phyloP scores from a whole-genome alignment of 1,139 yeast species.

The Protomyces pachydermus region DNA sequence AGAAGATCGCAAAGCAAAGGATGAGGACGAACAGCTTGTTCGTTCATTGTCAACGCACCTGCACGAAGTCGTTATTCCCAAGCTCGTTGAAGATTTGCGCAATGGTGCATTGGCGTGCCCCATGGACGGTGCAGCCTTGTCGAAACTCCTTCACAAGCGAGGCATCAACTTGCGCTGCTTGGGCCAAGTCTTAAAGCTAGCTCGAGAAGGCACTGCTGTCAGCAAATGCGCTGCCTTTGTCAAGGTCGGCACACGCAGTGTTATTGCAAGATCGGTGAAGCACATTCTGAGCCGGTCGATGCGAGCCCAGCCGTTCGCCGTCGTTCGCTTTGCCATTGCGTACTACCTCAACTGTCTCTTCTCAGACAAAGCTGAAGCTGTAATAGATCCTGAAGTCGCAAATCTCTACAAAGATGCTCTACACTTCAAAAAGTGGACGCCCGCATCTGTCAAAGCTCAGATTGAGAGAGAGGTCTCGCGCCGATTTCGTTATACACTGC shows the following conservation, averaged over 20 bases:
- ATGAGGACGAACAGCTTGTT: slow-evolving; percentile 57
- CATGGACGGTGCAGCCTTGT: slow-evolving; percentile 72
- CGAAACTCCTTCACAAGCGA: slow-evolving; percentile 61
- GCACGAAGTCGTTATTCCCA: slow-evolving; percentile 55
- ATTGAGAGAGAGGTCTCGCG: slow-evolving; percentile 50
- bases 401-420: slow-evolving; percentile 27
- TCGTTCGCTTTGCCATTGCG: slow-evolving; percentile 56
- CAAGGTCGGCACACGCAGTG: slow-evolving; percentile 59
- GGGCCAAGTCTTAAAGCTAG: slow-evolving; percentile 45
- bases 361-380: slow-evolving; percentile 49
- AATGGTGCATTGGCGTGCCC: slow-evolving; percentile 56
- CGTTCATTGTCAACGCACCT: slow-evolving; percentile 65
- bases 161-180: slow-evolving; percentile 90
- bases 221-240: slow-evolving; percentile 36
- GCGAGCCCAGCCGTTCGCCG: slow-evolving; percentile 48
- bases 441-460: slow-evolving; percentile 45
- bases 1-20: slow-evolving; percentile 40
- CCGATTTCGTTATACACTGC: slow-evolving; percentile 56
- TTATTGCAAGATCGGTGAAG: slow-evolving; percentile 73
- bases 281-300: slow-evolving; percentile 59
- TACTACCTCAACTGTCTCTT: slow-evolving; percentile 72
- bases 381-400: slow-evolving; percentile 43
- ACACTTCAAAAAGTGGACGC: slow-evolving; percentile 48
- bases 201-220: slow-evolving; percentile 41
- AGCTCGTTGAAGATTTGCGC: slow-evolving; percentile 54